A percentile compares a stretch with the other conserved stretches of the same genome.
phyloP scores from a whole-genome alignment of 2,329 filamentous ascomycete species.

The Trichoderma sp. region DNA sequence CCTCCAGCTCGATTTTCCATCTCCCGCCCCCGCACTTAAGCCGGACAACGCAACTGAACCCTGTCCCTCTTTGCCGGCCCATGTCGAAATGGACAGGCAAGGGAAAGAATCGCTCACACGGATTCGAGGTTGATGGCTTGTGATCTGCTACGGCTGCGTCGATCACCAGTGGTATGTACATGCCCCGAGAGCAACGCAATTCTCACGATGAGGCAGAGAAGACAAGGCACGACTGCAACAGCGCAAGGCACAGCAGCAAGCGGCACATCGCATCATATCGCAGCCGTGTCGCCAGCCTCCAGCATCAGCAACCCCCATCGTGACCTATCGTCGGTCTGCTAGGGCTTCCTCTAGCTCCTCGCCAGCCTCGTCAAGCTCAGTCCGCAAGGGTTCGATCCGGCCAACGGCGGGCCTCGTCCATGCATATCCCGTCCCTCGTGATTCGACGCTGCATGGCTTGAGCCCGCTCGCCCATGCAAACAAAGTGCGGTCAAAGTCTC shows the following conservation, averaged over 20 bases:
- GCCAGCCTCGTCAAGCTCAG: slow-evolving; percentile 13
- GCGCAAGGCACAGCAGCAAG: neutral
- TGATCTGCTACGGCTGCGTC: slow-evolving; percentile 2
- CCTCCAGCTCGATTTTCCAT: neutral
- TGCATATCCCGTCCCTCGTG: slow-evolving; percentile 27
- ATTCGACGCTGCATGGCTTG: slow-evolving; percentile 24
- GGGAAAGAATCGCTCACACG: slow-evolving; percentile 12
- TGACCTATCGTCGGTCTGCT: slow-evolving; percentile 3
- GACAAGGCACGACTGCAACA: neutral
- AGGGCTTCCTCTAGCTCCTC: slow-evolving; percentile 12
- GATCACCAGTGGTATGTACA: slow-evolving; percentile 6
- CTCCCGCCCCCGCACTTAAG: slow-evolving; percentile 20
- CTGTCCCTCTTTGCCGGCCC: neutral
- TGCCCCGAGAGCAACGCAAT: neutral
- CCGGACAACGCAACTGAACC: neutral
- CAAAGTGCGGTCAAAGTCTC: slow-evolving; percentile 29
- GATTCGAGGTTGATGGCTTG: neutral
- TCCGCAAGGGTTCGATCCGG: slow-evolving; percentile 18
- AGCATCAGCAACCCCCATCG: slow-evolving; percentile 13
- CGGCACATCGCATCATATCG: neutral
- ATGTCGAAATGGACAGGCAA: slow-evolving; percentile 11
- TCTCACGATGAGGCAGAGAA: neutral
- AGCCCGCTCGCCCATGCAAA: slow-evolving; percentile 24
- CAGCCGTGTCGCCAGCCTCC: neutral
- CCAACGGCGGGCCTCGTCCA: slow-evolving; percentile 28